Evolutionary conservation across 768 basidiomycete species (phyloP).

Genomic region (Suillus subluteus): DNA sequence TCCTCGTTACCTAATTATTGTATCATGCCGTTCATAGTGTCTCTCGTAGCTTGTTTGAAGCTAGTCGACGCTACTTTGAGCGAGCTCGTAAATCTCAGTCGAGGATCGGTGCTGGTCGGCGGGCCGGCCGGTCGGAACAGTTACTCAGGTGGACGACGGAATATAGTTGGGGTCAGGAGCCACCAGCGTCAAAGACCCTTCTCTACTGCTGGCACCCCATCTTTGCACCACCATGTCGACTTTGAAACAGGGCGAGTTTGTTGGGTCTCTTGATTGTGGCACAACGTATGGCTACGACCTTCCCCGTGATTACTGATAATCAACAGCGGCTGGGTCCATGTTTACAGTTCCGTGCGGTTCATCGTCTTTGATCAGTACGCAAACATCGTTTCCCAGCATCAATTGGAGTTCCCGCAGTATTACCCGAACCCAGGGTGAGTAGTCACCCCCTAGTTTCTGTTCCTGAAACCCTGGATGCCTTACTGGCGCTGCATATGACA

Average conservation of each 20-base stretch:
- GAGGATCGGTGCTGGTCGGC: not conserved
- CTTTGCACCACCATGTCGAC: conserved; percentile 28
- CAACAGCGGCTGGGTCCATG: conserved; percentile 9
- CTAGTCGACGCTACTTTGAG: not conserved
- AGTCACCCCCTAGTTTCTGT: not conserved
- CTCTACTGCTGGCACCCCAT: not conserved
- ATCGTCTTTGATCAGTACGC: conserved; percentile 90
- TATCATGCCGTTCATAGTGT: not conserved
- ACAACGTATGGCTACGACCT: conserved; percentile 72
- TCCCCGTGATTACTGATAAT: not conserved
- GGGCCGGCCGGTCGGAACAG: conserved; percentile 15
- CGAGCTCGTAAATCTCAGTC: not conserved
- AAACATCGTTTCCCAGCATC: conserved; percentile 85
- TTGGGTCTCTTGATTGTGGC: conserved; percentile 92
- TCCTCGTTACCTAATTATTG: not conserved
- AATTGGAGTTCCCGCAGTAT: conserved; percentile 93
- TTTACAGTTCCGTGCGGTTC: conserved; percentile 80
- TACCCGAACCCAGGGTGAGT: conserved; percentile 83
- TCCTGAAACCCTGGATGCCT: not conserved
- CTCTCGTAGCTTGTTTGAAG: not conserved
- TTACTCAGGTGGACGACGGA: not conserved
- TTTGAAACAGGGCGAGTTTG: conserved; percentile 75
- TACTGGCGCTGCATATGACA: conserved; percentile 25
- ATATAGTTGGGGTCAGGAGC: not conserved
- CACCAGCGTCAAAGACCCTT: conserved; percentile 18